phyloP scores from a whole-genome alignment of 108 stramenopile species.

The Nitzschia palea region DNA sequence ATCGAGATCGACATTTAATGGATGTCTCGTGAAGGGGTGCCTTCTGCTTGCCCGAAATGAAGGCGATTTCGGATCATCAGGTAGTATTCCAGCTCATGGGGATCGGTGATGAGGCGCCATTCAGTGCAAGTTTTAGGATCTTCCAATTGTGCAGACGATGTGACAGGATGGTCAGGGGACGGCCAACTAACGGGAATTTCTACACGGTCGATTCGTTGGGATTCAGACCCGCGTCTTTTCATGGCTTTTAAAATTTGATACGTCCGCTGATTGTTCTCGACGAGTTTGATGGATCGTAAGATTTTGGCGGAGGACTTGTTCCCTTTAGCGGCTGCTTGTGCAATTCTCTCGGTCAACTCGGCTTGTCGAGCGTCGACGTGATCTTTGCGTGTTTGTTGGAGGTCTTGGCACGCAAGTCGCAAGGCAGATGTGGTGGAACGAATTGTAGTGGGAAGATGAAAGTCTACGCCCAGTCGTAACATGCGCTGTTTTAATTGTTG shows the following conservation, averaged over 20 bases:
- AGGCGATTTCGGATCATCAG: too few relatives aligned
- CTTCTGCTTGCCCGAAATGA: too few relatives aligned
- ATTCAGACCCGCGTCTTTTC: not conserved
- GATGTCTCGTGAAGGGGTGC: too few relatives aligned
- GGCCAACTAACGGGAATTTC: not conserved
- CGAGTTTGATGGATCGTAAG: not conserved
- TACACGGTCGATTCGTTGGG: too few relatives aligned
- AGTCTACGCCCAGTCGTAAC: too few relatives aligned
- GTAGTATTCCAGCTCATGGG: too few relatives aligned
- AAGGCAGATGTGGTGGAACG: not conserved
- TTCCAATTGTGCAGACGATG: not conserved
- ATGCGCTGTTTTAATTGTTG: too few relatives aligned
- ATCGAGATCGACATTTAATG: too few relatives aligned
- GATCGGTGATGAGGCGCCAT: too few relatives aligned
- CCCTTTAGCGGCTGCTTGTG: too few relatives aligned
- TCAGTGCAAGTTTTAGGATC: too few relatives aligned
- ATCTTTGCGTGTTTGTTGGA: not conserved
- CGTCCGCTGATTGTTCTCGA: not conserved
- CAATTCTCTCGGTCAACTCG: not conserved
- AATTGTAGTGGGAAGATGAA: not conserved
- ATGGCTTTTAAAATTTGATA: not conserved
- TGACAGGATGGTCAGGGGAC: not conserved
- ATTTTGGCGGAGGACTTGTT: too few relatives aligned
- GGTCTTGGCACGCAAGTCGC: not conserved
- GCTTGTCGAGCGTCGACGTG: not conserved